Conservation (phyloP, 2,329 filamentous ascomycete species). For the Fonsecaea nubica region DNA sequence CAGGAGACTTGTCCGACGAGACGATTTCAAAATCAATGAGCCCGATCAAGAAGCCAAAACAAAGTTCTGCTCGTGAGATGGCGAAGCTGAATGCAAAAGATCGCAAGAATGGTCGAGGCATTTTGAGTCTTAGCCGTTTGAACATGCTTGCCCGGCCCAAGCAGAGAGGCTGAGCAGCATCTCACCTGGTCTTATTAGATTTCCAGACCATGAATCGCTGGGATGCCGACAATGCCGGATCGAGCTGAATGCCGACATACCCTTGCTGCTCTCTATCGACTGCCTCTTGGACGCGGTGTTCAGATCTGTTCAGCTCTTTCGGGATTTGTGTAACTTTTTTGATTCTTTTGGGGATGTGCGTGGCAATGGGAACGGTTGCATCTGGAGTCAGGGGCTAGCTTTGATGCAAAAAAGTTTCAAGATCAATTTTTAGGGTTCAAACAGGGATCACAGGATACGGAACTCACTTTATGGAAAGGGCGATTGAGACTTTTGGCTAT, state of each 20-base stretch:
- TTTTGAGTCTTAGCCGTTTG: constrained; percentile 54
- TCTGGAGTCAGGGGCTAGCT: not conserved
- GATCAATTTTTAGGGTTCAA: not conserved
- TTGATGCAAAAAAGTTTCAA: not conserved
- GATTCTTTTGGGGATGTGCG: not conserved
- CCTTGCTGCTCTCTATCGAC: not conserved
- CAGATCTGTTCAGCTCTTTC: not conserved
- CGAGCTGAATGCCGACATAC: not conserved
- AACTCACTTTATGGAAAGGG: not conserved
- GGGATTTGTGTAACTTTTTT: constrained; percentile 16
- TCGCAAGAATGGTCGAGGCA: constrained; percentile 37
- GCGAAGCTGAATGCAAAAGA: constrained; percentile 37
- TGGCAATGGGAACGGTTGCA: not conserved
- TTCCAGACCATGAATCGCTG: not conserved
- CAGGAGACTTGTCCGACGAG: constrained; percentile 26
- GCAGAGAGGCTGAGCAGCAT: constrained; percentile 37
- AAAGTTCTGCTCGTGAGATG: constrained; percentile 36
- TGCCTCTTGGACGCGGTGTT: not conserved
- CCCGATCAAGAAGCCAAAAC: constrained; percentile 27
- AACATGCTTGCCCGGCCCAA: constrained; percentile 58
- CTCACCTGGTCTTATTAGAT: not conserved
- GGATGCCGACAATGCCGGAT: not conserved
- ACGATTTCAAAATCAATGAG: not conserved
- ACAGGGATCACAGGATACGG: not conserved
- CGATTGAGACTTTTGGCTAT: not conserved